Base-by-base conservation (phyloP, 345 rosid genomes). In the Aethionema arabicum region DNA sequence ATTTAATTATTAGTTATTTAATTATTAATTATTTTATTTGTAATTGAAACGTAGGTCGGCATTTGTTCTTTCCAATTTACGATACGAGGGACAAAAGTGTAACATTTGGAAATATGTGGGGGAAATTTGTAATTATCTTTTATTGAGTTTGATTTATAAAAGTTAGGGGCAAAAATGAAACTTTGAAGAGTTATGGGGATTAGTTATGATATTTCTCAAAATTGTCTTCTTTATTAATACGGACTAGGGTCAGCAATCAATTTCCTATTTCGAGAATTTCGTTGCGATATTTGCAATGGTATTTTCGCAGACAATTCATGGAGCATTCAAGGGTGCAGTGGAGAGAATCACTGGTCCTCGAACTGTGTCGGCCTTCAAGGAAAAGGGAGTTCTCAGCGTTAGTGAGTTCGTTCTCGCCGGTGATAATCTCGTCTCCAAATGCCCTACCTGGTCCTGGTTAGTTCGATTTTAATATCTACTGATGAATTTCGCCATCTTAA, bases 371-470 rank as follows among this genome's bases (percentile, higher is more conserved):
- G 98, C 96, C 47, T 91, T 91, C 75, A 91, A 86, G 70, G 98
- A 88, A 74, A 91, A 91, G 69, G 98, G 98, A 48, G 98, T 91
- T 61, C 88, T 91, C 56, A 85, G 96, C 79, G 96, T 88, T 73
- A 62, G 70, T 77, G 98, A 91, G 64, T 88, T 91, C 76, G 41
- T 88, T 68, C 75, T 88, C 56, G 96, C 96, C 57, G 98, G 98
- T 6, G 96, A 91, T 52, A 91, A 91, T 69, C 96, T 91, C 70
- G 98, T 88, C 66, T 76, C 95, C 53, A 91, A 91, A 73, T 91
- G 98, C 79, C 98, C 98, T 51, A 91, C 98, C 64, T 88, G 98
- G 98, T 91, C 96, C 27, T 91, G 98, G 98, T 88, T 37, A 56
- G 70, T 30, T 56, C 62, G 6, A 44, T 55, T 45, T 29, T 3